phyloP scores from a whole-genome alignment of 73 alveolate genomes.

The Diophrys sp. region DNA sequence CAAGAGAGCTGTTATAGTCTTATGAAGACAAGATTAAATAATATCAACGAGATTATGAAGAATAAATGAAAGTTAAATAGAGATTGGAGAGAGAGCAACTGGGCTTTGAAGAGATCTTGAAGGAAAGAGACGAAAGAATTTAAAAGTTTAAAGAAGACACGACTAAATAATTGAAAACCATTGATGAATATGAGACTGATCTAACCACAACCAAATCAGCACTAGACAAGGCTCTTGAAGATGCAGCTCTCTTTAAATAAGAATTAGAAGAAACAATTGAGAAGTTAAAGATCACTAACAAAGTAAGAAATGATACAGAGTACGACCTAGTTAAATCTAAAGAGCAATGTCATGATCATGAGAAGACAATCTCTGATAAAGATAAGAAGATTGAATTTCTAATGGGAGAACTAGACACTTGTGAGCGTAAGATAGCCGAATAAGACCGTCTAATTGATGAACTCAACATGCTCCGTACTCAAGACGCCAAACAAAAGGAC shows the following conservation, averaged over 20 bases:
- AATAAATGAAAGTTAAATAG: slow-evolving; percentile 19
- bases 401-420: slow-evolving; percentile 24
- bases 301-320: slow-evolving; percentile 50
- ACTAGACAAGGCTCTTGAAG: slow-evolving; percentile 28
- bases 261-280: slow-evolving; percentile 47
- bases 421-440: slow-evolving; percentile 29
- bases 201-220: slow-evolving; percentile 25
- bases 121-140: slow-evolving; percentile 55
- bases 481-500: slow-evolving; percentile 45
- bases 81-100: slow-evolving; percentile 33
- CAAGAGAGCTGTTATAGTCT: slow-evolving; percentile 28
- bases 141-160: slow-evolving; percentile 27
- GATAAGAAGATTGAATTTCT: slow-evolving; percentile 30
- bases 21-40: slow-evolving; percentile 32
- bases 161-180: slow-evolving; percentile 1
- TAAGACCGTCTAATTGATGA: slow-evolving; percentile 36
- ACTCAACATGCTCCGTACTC: slow-evolving; percentile 38
- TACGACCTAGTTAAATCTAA: slow-evolving; percentile 29
- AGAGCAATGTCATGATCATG: slow-evolving; percentile 34
- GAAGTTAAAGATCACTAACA: slow-evolving; percentile 42
- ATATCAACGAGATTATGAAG: slow-evolving; percentile 17
- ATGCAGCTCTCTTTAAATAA: slow-evolving; percentile 11
- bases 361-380: slow-evolving; percentile 42
- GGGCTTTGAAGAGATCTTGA: slow-evolving; percentile 44
- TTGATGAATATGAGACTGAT: slow-evolving; percentile 19